A percentile compares a stretch with the other conserved stretches of the same genome.
Evolutionary conservation across 1,284 basidiomycete species (phyloP).

Genomic region (Microbotryum intermedium): DNA sequence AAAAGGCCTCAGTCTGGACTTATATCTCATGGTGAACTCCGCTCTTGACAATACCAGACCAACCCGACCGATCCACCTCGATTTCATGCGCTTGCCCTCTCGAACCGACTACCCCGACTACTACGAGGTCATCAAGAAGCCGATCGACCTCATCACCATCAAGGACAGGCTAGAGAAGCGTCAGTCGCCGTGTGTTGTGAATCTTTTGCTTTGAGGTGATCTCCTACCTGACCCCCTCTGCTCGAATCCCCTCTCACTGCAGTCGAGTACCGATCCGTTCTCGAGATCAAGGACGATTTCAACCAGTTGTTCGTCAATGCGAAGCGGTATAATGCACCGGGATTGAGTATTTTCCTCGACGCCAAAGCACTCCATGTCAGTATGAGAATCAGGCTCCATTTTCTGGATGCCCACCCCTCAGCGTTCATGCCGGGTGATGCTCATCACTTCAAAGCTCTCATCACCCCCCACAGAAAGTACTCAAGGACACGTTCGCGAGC

Average conservation of each 20-base stretch:
- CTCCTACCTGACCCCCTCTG: no score
- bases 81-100: conserved; percentile 31
- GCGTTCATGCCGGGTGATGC: not conserved
- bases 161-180: conserved; percentile 18
- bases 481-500: conserved; percentile 15
- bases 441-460: not conserved
- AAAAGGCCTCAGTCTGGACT: not conserved
- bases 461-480: conserved; percentile 6
- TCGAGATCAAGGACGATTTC: conserved; percentile 28
- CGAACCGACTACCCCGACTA: conserved; percentile 30
- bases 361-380: conserved; percentile 30
- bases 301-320: conserved; percentile 33
- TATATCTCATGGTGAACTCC: not conserved
- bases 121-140: conserved; percentile 31
- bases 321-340: conserved; percentile 30
- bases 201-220: not conserved
- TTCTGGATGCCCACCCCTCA: not conserved
- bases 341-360: conserved; percentile 28
- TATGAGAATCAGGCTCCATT: not conserved
- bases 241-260: not conserved
- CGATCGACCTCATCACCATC: conserved; percentile 23
- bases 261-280: conserved; percentile 19
- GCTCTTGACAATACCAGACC: not conserved
- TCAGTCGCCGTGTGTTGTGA: conserved; percentile 1
- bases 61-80: conserved; percentile 1